phyloP scores from a whole-genome alignment of 2,329 filamentous ascomycete genomes.

The Thielaviopsis ethacetica region DNA sequence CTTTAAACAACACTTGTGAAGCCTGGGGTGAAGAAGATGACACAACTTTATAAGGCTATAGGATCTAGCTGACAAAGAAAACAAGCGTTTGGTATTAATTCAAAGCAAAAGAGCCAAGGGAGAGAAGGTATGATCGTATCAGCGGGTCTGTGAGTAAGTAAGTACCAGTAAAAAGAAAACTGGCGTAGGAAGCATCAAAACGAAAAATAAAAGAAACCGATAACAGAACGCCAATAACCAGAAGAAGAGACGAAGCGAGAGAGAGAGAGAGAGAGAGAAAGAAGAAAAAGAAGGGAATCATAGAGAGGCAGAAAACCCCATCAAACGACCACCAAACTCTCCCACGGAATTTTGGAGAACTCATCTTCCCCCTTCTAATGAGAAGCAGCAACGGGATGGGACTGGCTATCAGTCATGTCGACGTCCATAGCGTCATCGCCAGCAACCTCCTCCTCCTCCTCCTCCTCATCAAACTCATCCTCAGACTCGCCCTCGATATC shows the following conservation, averaged over 20 bases:
- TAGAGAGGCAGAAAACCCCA: slow-evolving; percentile 1
- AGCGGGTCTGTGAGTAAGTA: not conserved
- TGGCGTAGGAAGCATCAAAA: not conserved
- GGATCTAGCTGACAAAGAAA: not conserved
- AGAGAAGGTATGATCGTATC: not conserved
- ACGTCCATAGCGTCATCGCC: slow-evolving; percentile 35
- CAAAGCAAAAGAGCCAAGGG: not conserved
- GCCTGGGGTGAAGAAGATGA: too few species aligned
- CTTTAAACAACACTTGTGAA: too few species aligned
- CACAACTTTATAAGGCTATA: too few species aligned
- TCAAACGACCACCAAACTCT: slow-evolving; percentile 8
- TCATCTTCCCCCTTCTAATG: slow-evolving; percentile 10
- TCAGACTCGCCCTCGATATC: slow-evolving; percentile 65
- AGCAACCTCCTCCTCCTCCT: slow-evolving; percentile 20
- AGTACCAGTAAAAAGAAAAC: not conserved
- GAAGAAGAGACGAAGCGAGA: slow-evolving; percentile 7
- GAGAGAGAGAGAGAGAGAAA: not conserved
- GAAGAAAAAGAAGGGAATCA: slow-evolving; percentile 3
- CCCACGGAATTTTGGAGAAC: slow-evolving; percentile 4
- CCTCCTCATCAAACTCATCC: slow-evolving; percentile 49
- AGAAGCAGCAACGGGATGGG: slow-evolving; percentile 14
- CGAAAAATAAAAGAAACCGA: slow-evolving; percentile 6
- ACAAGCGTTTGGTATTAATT: not conserved
- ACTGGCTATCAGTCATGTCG: slow-evolving; percentile 24
- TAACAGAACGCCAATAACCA: slow-evolving; percentile 8